A percentile compares a stretch with the other conserved stretches of the same genome.
phyloP scores from a whole-genome alignment of 2,329 filamentous ascomycete species.

The Fusarium praegraminearum region DNA sequence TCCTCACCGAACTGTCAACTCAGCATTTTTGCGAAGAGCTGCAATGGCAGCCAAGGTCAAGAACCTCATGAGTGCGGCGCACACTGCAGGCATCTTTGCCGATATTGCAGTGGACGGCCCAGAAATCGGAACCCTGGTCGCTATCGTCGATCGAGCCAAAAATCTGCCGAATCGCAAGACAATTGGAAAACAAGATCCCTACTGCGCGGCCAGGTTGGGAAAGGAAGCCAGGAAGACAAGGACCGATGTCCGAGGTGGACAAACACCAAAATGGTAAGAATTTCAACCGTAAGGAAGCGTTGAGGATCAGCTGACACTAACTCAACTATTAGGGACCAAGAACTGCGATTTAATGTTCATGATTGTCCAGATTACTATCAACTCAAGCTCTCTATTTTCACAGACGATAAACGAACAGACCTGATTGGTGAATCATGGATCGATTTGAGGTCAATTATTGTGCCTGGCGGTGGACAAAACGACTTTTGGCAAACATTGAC shows the following conservation, averaged over 20 bases:
- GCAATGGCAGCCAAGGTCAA: slow-evolving; percentile 67
- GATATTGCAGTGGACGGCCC: slow-evolving; percentile 95
- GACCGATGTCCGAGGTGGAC: slow-evolving; percentile 92
- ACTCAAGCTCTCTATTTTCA: slow-evolving; percentile 95
- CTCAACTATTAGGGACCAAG: slow-evolving; percentile 82
- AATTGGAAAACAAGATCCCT: slow-evolving; percentile 98
- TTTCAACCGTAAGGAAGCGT: background rate
- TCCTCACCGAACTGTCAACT: slow-evolving; percentile 4
- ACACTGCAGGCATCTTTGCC: slow-evolving; percentile 93
- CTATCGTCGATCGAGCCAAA: slow-evolving; percentile 94
- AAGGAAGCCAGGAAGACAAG: slow-evolving; percentile 98
- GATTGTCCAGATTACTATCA: slow-evolving; percentile 97
- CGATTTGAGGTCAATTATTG: slow-evolving; percentile 82
- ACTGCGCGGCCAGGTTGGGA: slow-evolving; percentile 91
- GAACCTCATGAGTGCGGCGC: slow-evolving; percentile 72
- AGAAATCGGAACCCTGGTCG: slow-evolving; percentile 90
- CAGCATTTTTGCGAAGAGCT: slow-evolving; percentile 25
- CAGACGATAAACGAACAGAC: slow-evolving; percentile 98
- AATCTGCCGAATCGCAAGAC: slow-evolving; percentile 97
- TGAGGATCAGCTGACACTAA: slow-evolving; percentile 30
- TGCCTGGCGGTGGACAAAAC: slow-evolving; percentile 89
- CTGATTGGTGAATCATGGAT: slow-evolving; percentile 96
- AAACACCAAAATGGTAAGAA: slow-evolving; percentile 90
- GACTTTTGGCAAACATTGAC: slow-evolving; percentile 91
- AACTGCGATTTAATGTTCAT: slow-evolving; percentile 94